Percentiles rank a stretch among this genome's conserved stretches.
Evolutionary conservation across 345 rosid species (phyloP).

Genomic region (Excoecaria cochinchinensis): DNA sequence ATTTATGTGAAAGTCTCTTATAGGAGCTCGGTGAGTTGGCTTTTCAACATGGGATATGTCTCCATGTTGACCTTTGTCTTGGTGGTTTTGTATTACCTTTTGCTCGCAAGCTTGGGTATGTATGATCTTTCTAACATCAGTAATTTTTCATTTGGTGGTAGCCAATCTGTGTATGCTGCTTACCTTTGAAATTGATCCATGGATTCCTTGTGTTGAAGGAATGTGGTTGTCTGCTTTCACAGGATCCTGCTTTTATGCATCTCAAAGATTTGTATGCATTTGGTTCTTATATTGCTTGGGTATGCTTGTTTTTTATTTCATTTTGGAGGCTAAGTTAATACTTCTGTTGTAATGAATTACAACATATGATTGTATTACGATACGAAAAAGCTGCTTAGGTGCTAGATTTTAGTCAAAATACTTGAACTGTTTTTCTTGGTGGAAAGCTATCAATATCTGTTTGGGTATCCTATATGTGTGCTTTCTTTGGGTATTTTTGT

Average conservation of each 20-base stretch:
- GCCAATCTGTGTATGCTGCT: conserved; percentile 1
- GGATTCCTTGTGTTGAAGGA: neutral
- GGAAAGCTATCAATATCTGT: neutral
- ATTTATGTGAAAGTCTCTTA: conserved; percentile 19
- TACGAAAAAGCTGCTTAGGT: neutral
- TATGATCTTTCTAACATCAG: neutral
- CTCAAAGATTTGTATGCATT: neutral
- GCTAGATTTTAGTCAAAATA: neutral
- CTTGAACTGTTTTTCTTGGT: neutral
- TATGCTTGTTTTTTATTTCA: neutral
- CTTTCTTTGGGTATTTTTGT: neutral
- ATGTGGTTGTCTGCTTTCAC: neutral
- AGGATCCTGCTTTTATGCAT: neutral
- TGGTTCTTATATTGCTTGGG: neutral
- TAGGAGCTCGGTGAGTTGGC: conserved; percentile 95
- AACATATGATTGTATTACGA: neutral
- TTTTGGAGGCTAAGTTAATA: neutral
- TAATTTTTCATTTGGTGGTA: neutral
- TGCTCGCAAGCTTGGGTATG: conserved; percentile 81
- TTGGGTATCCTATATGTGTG: neutral
- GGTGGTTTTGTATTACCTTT: conserved; percentile 98
- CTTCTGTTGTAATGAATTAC: neutral
- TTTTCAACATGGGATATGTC: conserved; percentile 66
- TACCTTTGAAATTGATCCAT: neutral
- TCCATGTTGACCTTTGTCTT: conserved; percentile 98